Evolutionary conservation across 139 green algal genomes (phyloP).

Genomic region (Chlorella sp.): DNA sequence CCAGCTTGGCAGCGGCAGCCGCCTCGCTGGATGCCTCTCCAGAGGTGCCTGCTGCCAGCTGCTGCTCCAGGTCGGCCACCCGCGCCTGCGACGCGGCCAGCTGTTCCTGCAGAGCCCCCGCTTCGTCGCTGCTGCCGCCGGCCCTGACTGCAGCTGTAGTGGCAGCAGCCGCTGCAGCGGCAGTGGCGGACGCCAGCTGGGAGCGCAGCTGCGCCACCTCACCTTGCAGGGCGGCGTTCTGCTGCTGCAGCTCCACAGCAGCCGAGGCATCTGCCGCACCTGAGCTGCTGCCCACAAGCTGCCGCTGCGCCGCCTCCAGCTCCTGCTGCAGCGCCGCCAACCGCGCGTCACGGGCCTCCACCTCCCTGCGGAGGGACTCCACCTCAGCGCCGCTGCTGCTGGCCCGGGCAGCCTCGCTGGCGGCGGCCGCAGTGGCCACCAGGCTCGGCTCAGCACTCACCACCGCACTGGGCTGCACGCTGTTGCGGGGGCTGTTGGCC

Average conservation of each 20-base stretch:
- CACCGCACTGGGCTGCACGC: background rate
- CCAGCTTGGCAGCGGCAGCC: constrained; percentile 15
- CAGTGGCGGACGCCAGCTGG: background rate
- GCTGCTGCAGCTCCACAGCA: background rate
- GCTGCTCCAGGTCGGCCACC: background rate
- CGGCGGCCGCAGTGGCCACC: too few relatives aligned
- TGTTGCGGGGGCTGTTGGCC: background rate
- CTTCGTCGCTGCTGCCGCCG: too few relatives aligned
- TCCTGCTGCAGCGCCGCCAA: constrained; percentile 9
- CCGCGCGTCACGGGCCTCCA: background rate
- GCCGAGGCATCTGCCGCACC: background rate
- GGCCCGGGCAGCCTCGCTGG: background rate
- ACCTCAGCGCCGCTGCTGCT: constrained; percentile 4
- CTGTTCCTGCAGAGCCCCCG: constrained; percentile 16
- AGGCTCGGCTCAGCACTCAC: background rate
- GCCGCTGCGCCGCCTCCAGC: background rate
- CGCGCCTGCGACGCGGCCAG: constrained; percentile 3
- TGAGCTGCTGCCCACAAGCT: background rate
- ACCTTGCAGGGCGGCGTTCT: background rate
- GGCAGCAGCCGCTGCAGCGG: background rate
- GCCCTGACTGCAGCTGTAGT: background rate
- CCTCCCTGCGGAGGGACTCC: constrained; percentile 7
- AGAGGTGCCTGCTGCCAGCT: background rate
- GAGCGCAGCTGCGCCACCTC: constrained; percentile 21
- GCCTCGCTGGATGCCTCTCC: background rate